Evolutionary conservation across 1,284 basidiomycete genomes (phyloP), one percentile per base, ranked within the genome.

Genomic region (Ustilago tritici): DNA sequence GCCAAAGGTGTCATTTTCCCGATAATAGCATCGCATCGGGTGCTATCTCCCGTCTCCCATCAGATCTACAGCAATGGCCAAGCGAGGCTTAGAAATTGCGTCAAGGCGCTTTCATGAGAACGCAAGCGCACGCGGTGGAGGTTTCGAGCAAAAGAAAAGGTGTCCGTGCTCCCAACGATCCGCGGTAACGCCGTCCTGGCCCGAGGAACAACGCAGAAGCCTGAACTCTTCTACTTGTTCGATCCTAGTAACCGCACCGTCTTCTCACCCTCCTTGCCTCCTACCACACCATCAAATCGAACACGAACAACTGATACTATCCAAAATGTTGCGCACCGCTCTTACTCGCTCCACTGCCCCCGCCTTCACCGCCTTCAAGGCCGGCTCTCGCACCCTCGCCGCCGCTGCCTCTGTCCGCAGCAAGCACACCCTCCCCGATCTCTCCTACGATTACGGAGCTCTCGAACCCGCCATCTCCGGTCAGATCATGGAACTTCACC

Each of bases 401-500:
- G 54, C 67, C 43, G 58, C 72, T 28, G 62, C 17, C 43, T 8
- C 68, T 23, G 66, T 79, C 50, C 80, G 84, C 14, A 49, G 65
- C 52, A 85, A 86, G 80, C 83, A 86, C 81, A 85, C 84, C 10
- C 83, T 86, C n/a, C 84, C 84, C 36, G 78, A 82, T 65, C 81
- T 86, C n/a, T 61, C 82, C 17, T 86, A 84, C 73, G 84, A 82
- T 63, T 86, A 77, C 61, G 79, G 80, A 15, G 82, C 84, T 6
- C 81, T 86, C 17, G 84, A 85, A 69, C 84, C 84, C 23, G 71
- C 80, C 43, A 85, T 86, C 65, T 80, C 79, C 19, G 81, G 68
- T 28, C 66, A 85, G 67, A 85, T 86, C 70, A 85, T 86, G 84
- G 78, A 86, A 74, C 70, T 84, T 36, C 84, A 86, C 76, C 80